A percentile compares a stretch with the other conserved stretches of the same genome.
These are phyloP conservation scores for Calonectria ilicicola DNA, from an alignment of 2,329 filamentous ascomycete species.

Conservation along the genomic window DNA sequence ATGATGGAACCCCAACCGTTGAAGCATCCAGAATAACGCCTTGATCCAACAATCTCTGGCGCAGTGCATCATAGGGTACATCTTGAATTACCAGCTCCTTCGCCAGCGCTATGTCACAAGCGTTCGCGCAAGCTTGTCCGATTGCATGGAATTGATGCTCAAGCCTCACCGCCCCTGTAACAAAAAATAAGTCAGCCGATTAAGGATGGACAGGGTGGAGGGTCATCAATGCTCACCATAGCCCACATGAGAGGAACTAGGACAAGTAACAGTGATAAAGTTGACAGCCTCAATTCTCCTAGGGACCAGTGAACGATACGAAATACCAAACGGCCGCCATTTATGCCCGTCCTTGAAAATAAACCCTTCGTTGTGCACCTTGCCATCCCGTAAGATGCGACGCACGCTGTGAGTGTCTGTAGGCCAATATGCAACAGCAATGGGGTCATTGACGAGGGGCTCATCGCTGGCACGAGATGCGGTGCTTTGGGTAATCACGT, in stretches of 20 bases:
- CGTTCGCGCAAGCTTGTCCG: slow-evolving; percentile 3
- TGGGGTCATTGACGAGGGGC: neutral
- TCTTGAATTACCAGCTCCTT: neutral
- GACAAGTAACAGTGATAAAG: slow-evolving; percentile 12
- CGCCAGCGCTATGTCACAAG: neutral
- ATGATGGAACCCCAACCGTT: too few species aligned
- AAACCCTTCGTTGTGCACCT: slow-evolving; percentile 2
- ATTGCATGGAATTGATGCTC: slow-evolving; percentile 10
- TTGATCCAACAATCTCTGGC: too few species aligned
- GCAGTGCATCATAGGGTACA: neutral
- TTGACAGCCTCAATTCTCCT: neutral
- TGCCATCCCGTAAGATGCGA: neutral
- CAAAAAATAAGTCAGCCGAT: neutral
- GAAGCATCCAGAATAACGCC: too few species aligned
- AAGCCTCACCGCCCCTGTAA: neutral
- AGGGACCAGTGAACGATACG: neutral
- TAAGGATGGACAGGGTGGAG: too few species aligned
- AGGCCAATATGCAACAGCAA: slow-evolving; percentile 9
- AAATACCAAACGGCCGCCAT: neutral
- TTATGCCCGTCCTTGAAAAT: slow-evolving; percentile 13
- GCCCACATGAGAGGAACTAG: slow-evolving; percentile 7
- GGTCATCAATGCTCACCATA: neutral
- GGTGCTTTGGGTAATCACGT: neutral
- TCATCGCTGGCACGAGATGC: neutral
- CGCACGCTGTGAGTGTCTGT: slow-evolving; percentile 9